phyloP scores from a whole-genome alignment of 108 stramenopile species.

The Skeletonema marinoi region DNA sequence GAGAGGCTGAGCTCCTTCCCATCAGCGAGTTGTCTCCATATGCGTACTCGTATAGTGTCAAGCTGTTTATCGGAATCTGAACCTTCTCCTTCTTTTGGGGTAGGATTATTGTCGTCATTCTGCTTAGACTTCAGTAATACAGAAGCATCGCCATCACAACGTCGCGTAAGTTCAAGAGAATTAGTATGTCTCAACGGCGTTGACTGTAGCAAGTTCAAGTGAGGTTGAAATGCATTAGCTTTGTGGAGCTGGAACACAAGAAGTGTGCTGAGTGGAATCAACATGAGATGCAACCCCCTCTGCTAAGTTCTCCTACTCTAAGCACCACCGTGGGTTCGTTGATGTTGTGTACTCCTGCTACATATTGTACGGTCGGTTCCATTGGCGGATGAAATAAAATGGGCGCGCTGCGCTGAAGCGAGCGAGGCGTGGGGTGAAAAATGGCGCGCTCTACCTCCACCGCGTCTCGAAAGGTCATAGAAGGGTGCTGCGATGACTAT shows the following conservation, averaged over 20 bases:
- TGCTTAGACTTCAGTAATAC: neutral
- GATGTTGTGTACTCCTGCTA: too few species aligned
- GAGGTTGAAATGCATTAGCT: neutral
- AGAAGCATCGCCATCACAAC: neutral
- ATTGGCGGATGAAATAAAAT: too few species aligned
- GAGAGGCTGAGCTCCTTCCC: neutral
- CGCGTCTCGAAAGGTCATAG: too few species aligned
- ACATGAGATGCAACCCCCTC: too few species aligned
- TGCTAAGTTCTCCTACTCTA: too few species aligned
- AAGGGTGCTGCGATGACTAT: neutral
- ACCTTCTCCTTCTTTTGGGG: neutral
- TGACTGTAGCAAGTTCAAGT: neutral
- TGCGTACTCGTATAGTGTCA: neutral
- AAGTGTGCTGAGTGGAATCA: too few species aligned
- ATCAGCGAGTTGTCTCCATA: constrained; percentile 3
- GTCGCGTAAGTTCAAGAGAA: neutral
- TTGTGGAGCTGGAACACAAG: too few species aligned
- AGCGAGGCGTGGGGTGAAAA: too few species aligned
- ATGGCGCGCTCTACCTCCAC: too few species aligned
- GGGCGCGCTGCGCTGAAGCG: too few species aligned
- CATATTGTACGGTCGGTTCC: too few species aligned
- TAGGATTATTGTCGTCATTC: neutral
- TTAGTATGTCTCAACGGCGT: neutral
- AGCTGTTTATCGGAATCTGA: neutral
- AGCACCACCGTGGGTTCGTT: too few species aligned